These are phyloP conservation scores for Dipodascopsis tothii DNA, from an alignment of 805 yeast genomes.

Conservation along the genomic window DNA sequence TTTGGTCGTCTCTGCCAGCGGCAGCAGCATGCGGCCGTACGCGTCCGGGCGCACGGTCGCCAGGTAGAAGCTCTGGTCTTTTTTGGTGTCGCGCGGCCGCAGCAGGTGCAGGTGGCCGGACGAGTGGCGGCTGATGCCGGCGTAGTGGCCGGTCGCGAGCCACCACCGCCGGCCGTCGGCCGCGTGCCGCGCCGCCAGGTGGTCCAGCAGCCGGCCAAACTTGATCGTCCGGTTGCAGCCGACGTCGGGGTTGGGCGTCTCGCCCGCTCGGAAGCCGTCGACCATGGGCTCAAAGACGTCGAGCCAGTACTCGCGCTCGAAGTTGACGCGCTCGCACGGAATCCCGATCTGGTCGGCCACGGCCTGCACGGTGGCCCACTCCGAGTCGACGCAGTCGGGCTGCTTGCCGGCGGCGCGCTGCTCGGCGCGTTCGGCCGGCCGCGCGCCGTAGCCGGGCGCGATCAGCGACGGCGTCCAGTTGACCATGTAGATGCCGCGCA, in stretches of 20 bases:
- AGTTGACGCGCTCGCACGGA: slow-evolving; percentile 67
- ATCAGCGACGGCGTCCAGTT: slow-evolving; percentile 55
- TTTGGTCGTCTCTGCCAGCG: slow-evolving; percentile 71
- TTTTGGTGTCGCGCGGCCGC: slow-evolving; percentile 49
- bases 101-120: slow-evolving; percentile 42
- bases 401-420: slow-evolving; percentile 8
- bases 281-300: slow-evolving; percentile 92
- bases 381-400: slow-evolving; percentile 63
- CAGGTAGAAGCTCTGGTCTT: slow-evolving; percentile 89
- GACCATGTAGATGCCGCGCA: slow-evolving; percentile 83
- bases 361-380: slow-evolving; percentile 74
- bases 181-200: slow-evolving; percentile 39
- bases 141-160: slow-evolving; percentile 69
- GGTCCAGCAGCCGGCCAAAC: slow-evolving; percentile 68
- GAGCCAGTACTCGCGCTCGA: slow-evolving; percentile 88
- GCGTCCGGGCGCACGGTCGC: slow-evolving; percentile 52
- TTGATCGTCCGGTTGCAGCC: slow-evolving; percentile 79
- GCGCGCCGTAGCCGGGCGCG: background rate
- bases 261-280: slow-evolving; percentile 56
- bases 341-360: slow-evolving; percentile 57
- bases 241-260: slow-evolving; percentile 93
- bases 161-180: slow-evolving; percentile 46
- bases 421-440: slow-evolving; percentile 1
- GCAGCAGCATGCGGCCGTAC: slow-evolving; percentile 53
- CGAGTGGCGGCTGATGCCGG: slow-evolving; percentile 30